Conservation (phyloP, 1,284 basidiomycete species). For the Cutaneotrichosporon sp. region DNA sequence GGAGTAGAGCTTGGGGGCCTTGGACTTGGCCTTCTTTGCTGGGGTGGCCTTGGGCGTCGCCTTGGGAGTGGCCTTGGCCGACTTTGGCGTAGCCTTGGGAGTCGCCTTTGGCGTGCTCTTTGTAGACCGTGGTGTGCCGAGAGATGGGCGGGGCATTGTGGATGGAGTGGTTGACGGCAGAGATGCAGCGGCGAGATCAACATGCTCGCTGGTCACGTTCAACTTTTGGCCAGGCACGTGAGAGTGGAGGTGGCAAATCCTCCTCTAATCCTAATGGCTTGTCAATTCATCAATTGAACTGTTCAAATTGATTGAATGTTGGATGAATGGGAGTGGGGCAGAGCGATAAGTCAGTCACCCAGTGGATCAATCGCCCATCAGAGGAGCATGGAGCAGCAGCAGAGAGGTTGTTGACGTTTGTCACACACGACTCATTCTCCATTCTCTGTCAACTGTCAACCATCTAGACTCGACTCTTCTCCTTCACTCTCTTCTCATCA, state of each 20-base stretch:
- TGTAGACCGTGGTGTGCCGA: not conserved
- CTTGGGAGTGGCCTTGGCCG: not conserved
- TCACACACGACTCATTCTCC: too few relatives aligned
- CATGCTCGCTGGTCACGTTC: not conserved
- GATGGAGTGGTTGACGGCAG: not conserved
- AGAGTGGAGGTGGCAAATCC: not conserved
- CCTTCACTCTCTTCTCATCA: too few relatives aligned
- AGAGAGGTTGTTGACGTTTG: too few relatives aligned
- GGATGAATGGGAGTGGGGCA: not conserved
- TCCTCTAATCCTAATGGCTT: not conserved
- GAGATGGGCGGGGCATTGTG: constrained; percentile 9
- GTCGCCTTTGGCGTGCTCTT: not conserved
- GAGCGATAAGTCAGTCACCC: too few relatives aligned
- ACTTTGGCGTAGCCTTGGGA: constrained; percentile 1
- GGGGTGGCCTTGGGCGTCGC: not conserved
- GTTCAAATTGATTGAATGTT: too few relatives aligned
- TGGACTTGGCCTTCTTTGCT: not conserved
- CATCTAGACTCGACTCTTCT: too few relatives aligned
- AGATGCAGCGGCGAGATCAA: too few relatives aligned
- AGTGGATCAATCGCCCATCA: too few relatives aligned
- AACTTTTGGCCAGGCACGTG: not conserved
- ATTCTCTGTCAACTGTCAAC: too few relatives aligned
- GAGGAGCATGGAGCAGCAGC: too few relatives aligned
- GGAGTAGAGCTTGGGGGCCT: constrained; percentile 31
- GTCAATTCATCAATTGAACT: too few relatives aligned